Conservation (phyloP, 2,329 filamentous ascomycete genomes). For the Cladosporium sp. region DNA sequence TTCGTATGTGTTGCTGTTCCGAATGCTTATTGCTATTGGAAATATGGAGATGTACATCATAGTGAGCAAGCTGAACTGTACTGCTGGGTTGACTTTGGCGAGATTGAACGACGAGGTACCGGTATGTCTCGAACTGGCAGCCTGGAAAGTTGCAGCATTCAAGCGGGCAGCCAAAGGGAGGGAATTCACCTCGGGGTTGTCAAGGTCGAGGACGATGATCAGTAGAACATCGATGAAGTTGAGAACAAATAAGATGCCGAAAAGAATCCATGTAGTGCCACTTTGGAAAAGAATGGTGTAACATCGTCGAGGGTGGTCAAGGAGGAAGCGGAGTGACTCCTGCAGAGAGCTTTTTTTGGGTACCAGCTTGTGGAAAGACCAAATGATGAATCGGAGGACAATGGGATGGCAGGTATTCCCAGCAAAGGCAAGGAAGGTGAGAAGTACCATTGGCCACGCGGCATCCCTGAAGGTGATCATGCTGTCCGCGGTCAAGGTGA, state of each 20-base stretch:
- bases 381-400: slow-evolving; percentile 62
- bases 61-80: slow-evolving; percentile 61
- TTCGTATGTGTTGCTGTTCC: slow-evolving; percentile 71
- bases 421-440: slow-evolving; percentile 44
- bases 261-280: slow-evolving; percentile 20
- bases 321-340: too few relatives aligned
- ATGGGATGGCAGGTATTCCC: slow-evolving; percentile 68
- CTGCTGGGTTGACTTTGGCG: slow-evolving; percentile 50
- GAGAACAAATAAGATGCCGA: slow-evolving; percentile 12
- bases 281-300: slow-evolving; percentile 65
- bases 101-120: slow-evolving; percentile 34
- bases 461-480: slow-evolving; percentile 22
- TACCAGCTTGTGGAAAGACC: slow-evolving; percentile 51
- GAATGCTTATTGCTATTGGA: slow-evolving; percentile 63
- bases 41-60: slow-evolving; percentile 69
- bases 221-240: slow-evolving; percentile 30
- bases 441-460: slow-evolving; percentile 11
- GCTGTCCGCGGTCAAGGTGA: too few relatives aligned
- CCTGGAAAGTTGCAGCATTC: slow-evolving; percentile 25
- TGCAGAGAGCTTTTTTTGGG: too few relatives aligned
- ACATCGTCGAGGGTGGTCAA: slow-evolving; percentile 51
- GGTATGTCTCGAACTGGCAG: slow-evolving; percentile 39
- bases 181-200: slow-evolving; percentile 16
- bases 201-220: slow-evolving; percentile 20
- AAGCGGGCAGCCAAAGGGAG: slow-evolving; percentile 6